Evolutionary conservation across 495 filamentous ascomycete genomes (phyloP), one percentile per base, ranked within the genome.

Genomic region (Haplographium delicatum): DNA sequence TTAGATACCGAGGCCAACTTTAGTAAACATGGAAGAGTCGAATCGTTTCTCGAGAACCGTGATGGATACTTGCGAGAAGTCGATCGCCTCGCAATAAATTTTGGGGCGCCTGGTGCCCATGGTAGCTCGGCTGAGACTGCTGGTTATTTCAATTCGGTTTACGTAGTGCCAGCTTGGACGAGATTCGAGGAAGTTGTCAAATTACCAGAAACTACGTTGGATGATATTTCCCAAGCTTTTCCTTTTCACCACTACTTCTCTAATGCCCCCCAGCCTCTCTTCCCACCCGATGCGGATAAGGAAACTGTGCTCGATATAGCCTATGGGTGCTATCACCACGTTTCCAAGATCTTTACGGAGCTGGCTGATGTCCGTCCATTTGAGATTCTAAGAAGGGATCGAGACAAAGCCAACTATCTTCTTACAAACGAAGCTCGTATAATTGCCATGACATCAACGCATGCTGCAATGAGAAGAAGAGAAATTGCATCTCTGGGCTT

Each of bases 401-500:
- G 87, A 37, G 93, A 97, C 62, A 95, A 90, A 64, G 87, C 89
- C 25, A 96, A 97, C 63, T 97, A 96, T 61, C 81, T 99, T 5
- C 79, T 99, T 11, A 81, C 91, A 5, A 97, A 91, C 60, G 93
- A 97, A 64, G 93, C 93, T 10, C 82, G 93, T 5, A 89, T 99
- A 40, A 86, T 99, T 54, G 93, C 93, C 45, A 97, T 97, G 94
- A 99, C 93, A 8, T 89, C 88, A 2, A 99, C 93, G 1, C 93
- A 99, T 68, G 94, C 93, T 9, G 93, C 93, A n/a, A 99, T 98
- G 84, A 84, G 91, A 50, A 76, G 90, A 41, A 82, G 87, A 53
- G 93, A 97, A 60, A 99, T 99, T 59, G 84, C 88, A 0, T 75
- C 80, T 16, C 75, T 96, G 37, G 94, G 93, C 5, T 97, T 99